Base-by-base conservation (phyloP, 352 stramenopile genomes). In the Globisporangium solare region DNA sequence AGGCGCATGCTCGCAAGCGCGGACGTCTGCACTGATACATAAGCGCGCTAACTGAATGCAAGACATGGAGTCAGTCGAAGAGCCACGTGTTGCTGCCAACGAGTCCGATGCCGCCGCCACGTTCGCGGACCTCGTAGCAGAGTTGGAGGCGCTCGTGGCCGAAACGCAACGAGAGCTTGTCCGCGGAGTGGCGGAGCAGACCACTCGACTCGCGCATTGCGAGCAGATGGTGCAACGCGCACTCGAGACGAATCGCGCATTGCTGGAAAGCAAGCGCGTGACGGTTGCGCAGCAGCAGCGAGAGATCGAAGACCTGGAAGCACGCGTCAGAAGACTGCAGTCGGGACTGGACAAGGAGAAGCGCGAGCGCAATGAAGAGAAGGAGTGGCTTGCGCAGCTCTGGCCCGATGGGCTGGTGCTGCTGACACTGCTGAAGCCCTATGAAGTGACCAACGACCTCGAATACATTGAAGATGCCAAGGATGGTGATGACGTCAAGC, bases 321-420 rank as follows among this genome's bases (percentile, higher is more conserved):
- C 39, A 50, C 56, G 61, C 13, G 61, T 27, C 37, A 62, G 3
- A 32, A 67, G 59, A 18, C 15, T 80, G 10, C 51, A 71, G 2
- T 48, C 47, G 13, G 47, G 64, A 31, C 57, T 80, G 7, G 53
- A 62, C 11, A 57, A 57, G 20, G 79, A 90, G 52, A 63, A 61
- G 43, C 56, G 71, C 11, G 82, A 87, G 17, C 74, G 78, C 14
- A 45, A 39, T 0, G 79, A 86, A 15, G 83, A 92, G 61, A 79
- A 76, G 42, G 57, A 87, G 57, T 90, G 78, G 79, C 59, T 92
- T 5, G 64, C 64, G 5, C 53, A 68, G 22, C 60, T 89, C n/a
- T 92, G 83, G 83, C 83, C 83, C 0, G 64, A 82, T 11, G 65
- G 61, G 13, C 61, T 75, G 20, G 75, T 82, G 7, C 66, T 87